Evolutionary conservation across 1,284 basidiomycete species (phyloP), one percentile per base, ranked within the genome.

Genomic region (Omphalotus olearius): DNA sequence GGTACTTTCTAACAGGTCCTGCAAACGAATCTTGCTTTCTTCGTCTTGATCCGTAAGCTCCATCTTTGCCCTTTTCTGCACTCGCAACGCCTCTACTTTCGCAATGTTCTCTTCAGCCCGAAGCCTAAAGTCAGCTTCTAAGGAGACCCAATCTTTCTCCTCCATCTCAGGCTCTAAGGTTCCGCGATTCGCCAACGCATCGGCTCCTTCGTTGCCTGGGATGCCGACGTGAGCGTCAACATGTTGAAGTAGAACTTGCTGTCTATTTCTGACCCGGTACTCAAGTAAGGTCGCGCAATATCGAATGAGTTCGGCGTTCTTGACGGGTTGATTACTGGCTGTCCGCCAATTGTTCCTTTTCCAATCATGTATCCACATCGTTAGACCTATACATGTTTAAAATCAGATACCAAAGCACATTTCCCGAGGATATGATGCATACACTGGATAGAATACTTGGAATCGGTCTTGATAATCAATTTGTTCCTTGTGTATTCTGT

Each of bases 191-290:
- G 81, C 82, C 28, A 79, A 67, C 33, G 50, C 51, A 62, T 87
- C 85, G 1, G 83, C 85, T 48, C 72, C 75, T 55, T 84, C 82
- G 60, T 87, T 87, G 1, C 85, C 84, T 42, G 66, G 65, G 17
- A 75, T 68, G 1, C 82, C 82, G 0, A 62, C 62, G 55, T 88
- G 84, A 1, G 78, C 85, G 25, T 70, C 67, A 38, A 87, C 80
- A 51, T 83, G 69, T 44, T 72, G 64, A 13, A 86, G 69, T 30
- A 66, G 61, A 38, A 82, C 67, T n/a, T 59, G 64, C 52, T 76
- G 75, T 5, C 71, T 73, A 3, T 62, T 59, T n/a, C 54, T 60
- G 4, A 57, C 66, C 40, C 73, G 79, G 28, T 58, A 60, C n/a
- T 66, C 65, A 28, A 79, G 64, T 16, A 83, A 70, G 1, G 73